A percentile compares a stretch with the other conserved stretches of the same genome.
Evolutionary conservation across 805 yeast genomes (phyloP).

Genomic region (Yamadazyma kitorensis): DNA sequence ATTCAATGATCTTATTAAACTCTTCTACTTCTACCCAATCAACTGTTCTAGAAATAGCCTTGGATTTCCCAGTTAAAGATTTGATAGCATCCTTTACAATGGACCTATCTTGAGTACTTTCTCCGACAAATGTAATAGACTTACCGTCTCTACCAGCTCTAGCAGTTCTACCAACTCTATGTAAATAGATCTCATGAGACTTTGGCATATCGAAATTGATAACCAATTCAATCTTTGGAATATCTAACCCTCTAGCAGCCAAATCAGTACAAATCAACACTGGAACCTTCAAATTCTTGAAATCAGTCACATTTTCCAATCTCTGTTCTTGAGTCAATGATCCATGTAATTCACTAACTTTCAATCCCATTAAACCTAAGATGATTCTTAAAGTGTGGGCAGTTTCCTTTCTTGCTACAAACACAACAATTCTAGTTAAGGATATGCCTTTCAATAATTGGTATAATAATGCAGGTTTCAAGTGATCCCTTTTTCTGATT

Average conservation of each 20-base stretch:
- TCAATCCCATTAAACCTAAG: conserved; percentile 70
- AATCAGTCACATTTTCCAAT: conserved; percentile 74
- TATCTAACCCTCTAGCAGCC: conserved; percentile 99
- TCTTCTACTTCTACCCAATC: conserved; percentile 84
- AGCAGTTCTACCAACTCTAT: conserved; percentile 99
- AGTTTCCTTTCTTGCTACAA: conserved; percentile 85
- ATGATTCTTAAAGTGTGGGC: conserved; percentile 84
- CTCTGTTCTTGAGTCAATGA: conserved; percentile 91
- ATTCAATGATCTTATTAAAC: conserved; percentile 57
- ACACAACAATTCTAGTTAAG: conserved; percentile 78
- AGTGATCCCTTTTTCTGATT: conserved; percentile 80
- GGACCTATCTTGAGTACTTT: conserved; percentile 76
- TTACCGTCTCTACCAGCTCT: conserved; percentile 98
- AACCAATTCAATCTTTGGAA: conserved; percentile 94
- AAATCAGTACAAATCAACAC: conserved; percentile 93
- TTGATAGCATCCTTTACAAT: conserved; percentile 91
- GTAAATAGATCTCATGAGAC: conserved; percentile 84
- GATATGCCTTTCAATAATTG: conserved; percentile 68
- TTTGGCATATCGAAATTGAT: conserved; percentile 96
- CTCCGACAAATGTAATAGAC: conserved; percentile 93
- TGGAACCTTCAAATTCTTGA: conserved; percentile 80
- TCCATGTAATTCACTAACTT: conserved; percentile 80
- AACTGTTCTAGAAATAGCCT: conserved; percentile 86
- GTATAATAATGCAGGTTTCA: conserved; percentile 80
- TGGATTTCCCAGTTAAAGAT: conserved; percentile 50